Conservation (phyloP, 2,329 filamentous ascomycete genomes). For the Sordariomycetes sp. region DNA sequence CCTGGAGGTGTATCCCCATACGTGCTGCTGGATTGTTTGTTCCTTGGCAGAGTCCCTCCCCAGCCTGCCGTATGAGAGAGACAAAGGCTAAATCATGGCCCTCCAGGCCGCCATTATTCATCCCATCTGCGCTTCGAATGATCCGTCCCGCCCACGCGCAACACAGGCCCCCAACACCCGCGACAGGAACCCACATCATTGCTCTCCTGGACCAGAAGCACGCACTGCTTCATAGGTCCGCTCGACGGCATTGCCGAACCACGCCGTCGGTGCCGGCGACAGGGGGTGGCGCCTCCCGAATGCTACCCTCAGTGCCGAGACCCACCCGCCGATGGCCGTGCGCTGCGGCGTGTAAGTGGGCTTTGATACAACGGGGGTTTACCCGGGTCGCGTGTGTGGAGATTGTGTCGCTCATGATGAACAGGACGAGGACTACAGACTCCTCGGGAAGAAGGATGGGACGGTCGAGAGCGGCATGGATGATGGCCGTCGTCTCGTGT, state of each 20-base stretch:
- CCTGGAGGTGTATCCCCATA: too few relatives aligned
- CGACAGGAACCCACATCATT: background rate
- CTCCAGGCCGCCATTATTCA: too few relatives aligned
- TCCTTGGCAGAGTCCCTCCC: too few relatives aligned
- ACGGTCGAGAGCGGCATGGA: background rate
- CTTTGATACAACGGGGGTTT: background rate
- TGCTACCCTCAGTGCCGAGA: background rate
- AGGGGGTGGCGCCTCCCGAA: background rate
- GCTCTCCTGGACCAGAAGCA: background rate
- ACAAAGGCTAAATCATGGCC: too few relatives aligned
- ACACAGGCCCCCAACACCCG: background rate
- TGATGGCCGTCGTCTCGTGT: background rate
- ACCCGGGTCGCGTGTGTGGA: background rate
- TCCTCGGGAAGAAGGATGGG: background rate
- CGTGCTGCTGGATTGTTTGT: too few relatives aligned
- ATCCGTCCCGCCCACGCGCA: conserved; percentile 3
- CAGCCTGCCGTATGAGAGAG: too few relatives aligned
- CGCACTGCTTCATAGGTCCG: background rate
- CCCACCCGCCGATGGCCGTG: background rate
- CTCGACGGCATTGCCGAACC: too few relatives aligned
- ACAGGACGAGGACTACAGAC: too few relatives aligned
- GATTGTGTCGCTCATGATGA: background rate
- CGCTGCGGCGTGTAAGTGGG: background rate
- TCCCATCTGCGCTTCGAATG: background rate
- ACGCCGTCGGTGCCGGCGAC: too few relatives aligned